Base-by-base conservation (phyloP, 148 eudicot species). In the Drosera capensis region DNA sequence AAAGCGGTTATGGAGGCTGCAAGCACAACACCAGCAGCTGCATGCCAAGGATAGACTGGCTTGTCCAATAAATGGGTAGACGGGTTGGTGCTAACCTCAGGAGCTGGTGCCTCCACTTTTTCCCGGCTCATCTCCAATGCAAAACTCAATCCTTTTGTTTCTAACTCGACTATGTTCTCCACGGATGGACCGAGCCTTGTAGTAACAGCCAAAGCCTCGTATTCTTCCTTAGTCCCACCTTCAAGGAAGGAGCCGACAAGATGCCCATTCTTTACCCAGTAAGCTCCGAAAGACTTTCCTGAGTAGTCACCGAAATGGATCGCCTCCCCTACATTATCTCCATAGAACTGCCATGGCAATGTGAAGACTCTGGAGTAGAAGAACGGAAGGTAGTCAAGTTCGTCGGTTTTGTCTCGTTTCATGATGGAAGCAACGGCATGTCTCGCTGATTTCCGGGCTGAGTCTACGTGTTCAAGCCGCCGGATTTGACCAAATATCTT, bases 241-340 rank as follows among this genome's bases (percentile, higher is more conserved):
- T 90, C 99, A 13, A 90, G 92, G 37, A 90, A 90, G 0, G 99
- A 90, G 29, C 99, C 99, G n/a, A 90, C 82, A 12, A 90, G 76
- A 5, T 55, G 75, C 3, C 95, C 85, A 23, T 85, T 71, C 38
- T 57, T 66, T 25, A 90, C 72, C 95, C 95, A 90, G 39, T 85
- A 90, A 2, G 95, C 99, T 26, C 99, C 99, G 25, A 90, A 67
- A 7, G 71, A 68, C 48, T 59, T 69, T 8, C 86, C 86, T 0
- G 74, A 58, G 57, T 67, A 90, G 60, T 90, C 86, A 2, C 99
- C 99, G 20, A 80, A 90, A 54, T 81, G 88, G 45, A 85, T 59
- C 3, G 59, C 85, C 46, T 85, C 95, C 12, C 99, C 99, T 14
- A 59, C 57, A 43, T 74, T 90, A 56, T 85, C 95, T 22, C 99